phyloP scores from a whole-genome alignment of 306 rosid species.

The Ammopiptanthus mongolicus region DNA sequence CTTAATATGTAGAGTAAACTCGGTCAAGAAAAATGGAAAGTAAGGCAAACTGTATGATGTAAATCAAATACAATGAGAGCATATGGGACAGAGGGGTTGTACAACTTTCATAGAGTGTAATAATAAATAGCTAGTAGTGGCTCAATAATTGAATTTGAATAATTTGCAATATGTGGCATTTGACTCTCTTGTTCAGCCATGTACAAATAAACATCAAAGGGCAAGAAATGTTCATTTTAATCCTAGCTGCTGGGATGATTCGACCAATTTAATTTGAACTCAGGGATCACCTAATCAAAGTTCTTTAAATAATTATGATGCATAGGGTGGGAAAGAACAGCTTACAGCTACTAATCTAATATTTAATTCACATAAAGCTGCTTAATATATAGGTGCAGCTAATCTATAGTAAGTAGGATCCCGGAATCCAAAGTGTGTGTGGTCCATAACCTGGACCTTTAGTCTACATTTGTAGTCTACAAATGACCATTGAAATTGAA shows the following conservation, averaged over 20 bases:
- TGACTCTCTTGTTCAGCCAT: slow-evolving; percentile 20
- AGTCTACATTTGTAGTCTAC: background rate
- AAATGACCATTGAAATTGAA: background rate
- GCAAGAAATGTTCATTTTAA: slow-evolving; percentile 12
- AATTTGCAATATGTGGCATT: slow-evolving; percentile 5
- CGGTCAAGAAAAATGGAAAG: slow-evolving; percentile 12
- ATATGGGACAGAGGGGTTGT: slow-evolving; percentile 31
- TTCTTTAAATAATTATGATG: slow-evolving; percentile 15
- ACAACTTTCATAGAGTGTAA: slow-evolving; percentile 29
- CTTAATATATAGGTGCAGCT: slow-evolving; percentile 9
- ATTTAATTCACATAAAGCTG: background rate
- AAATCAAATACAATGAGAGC: slow-evolving; percentile 22
- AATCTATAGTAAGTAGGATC: slow-evolving; percentile 4
- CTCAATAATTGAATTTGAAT: slow-evolving; percentile 28
- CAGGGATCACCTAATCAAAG: slow-evolving; percentile 19
- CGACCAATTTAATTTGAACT: slow-evolving; percentile 16
- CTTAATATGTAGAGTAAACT: background rate
- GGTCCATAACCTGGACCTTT: slow-evolving; percentile 32
- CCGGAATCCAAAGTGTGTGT: slow-evolving; percentile 14
- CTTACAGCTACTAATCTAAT: slow-evolving; percentile 18
- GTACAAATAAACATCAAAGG: background rate
- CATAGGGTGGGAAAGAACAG: slow-evolving; percentile 16
- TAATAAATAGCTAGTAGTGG: slow-evolving; percentile 22
- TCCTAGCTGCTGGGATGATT: slow-evolving; percentile 27
- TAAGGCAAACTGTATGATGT: background rate